phyloP scores from a whole-genome alignment of 164 flowering plant species.

The Platanus orientalis region DNA sequence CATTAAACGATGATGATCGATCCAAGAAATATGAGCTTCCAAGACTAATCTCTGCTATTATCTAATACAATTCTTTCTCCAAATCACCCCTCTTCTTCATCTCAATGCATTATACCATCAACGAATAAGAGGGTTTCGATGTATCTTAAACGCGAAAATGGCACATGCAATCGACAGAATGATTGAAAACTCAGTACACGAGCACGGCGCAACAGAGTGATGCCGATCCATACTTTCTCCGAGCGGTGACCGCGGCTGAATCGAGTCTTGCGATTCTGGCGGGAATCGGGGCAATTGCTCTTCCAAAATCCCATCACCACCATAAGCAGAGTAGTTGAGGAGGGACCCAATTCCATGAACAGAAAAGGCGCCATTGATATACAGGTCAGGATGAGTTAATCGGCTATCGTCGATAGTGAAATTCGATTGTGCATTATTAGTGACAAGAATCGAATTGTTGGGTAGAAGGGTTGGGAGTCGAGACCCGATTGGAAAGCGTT shows the following conservation, averaged over 20 bases:
- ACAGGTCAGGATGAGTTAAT: conserved; percentile 21
- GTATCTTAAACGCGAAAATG: conserved; percentile 8
- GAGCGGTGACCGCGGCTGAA: too few species aligned
- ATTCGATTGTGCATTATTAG: conserved; percentile 16
- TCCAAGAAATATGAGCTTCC: too few species aligned
- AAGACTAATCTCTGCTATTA: too few species aligned
- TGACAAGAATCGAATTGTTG: conserved; percentile 17
- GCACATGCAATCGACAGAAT: conserved; percentile 11
- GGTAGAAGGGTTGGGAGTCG: conserved; percentile 27
- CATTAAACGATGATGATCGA: too few species aligned
- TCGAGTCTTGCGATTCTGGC: too few species aligned
- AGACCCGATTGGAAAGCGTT: conserved; percentile 7
- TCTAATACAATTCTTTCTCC: too few species aligned
- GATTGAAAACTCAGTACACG: conserved; percentile 10
- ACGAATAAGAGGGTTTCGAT: neutral
- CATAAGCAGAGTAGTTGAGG: conserved; percentile 15
- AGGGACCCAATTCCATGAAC: conserved; percentile 21
- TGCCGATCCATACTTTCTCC: too few species aligned
- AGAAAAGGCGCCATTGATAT: conserved; percentile 10
- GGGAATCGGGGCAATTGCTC: neutral
- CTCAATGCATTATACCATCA: neutral
- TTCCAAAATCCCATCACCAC: neutral
- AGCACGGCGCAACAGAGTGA: conserved; percentile 19
- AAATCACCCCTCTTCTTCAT: too few species aligned
- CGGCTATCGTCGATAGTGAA: conserved; percentile 15